phyloP scores from a whole-genome alignment of 2,329 filamentous ascomycete species.

The Cucurbitaria berberidis region DNA sequence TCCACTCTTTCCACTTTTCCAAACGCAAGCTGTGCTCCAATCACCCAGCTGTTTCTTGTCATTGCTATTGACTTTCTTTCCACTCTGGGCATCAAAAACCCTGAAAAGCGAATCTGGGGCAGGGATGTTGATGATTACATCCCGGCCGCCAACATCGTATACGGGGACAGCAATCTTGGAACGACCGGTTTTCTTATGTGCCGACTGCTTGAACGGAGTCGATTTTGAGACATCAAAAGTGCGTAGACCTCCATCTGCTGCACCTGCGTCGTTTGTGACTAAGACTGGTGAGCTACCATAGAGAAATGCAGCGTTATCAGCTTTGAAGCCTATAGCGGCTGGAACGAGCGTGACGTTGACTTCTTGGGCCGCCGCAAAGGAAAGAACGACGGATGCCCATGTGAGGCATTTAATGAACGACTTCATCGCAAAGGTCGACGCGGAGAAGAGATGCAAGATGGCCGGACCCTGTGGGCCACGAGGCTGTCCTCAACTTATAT shows the following conservation, averaged over 20 bases:
- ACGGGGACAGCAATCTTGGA: constrained; percentile 36
- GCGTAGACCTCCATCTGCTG: constrained; percentile 36
- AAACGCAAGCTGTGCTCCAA: constrained; percentile 39
- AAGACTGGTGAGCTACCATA: constrained; percentile 28
- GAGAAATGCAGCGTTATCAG: constrained; percentile 37
- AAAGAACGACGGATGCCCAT: constrained; percentile 11
- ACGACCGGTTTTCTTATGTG: constrained; percentile 31
- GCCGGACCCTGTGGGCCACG: background rate
- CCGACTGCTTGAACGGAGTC: constrained; percentile 13
- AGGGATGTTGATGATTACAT: constrained; percentile 38
- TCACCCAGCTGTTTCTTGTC: constrained; percentile 36
- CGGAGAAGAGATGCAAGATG: background rate
- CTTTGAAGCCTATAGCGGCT: constrained; percentile 32
- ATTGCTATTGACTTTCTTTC: constrained; percentile 21
- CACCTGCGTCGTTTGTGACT: constrained; percentile 37
- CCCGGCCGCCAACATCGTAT: constrained; percentile 27
- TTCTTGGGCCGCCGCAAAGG: constrained; percentile 16
- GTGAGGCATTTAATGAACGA: background rate
- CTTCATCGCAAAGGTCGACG: constrained; percentile 2
- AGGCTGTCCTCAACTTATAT: background rate
- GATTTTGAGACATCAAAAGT: constrained; percentile 19
- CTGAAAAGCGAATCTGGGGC: constrained; percentile 37
- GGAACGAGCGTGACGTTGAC: constrained; percentile 29
- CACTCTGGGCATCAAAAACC: constrained; percentile 29
- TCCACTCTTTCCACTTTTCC: constrained; percentile 34